Evolutionary conservation across 768 basidiomycete genomes (phyloP).

Genomic region (Glaciozyma martinii): DNA sequence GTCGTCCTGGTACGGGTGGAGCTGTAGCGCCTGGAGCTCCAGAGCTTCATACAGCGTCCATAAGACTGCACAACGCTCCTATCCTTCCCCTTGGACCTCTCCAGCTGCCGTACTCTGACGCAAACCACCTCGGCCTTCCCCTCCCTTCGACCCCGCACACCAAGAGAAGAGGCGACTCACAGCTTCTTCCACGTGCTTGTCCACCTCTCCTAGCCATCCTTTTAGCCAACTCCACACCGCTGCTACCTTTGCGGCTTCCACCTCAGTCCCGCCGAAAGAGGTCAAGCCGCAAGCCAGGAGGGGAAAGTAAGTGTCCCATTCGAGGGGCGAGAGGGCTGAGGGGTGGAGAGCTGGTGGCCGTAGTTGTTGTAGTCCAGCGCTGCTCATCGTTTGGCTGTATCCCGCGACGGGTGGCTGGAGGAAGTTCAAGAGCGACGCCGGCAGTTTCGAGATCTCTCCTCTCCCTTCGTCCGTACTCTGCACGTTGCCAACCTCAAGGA

Average conservation of each 20-base stretch:
- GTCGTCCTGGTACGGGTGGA: too few species aligned
- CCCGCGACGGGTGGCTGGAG: background rate
- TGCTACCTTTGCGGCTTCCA: background rate
- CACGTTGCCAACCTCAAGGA: too few species aligned
- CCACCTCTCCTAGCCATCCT: background rate
- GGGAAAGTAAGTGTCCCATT: background rate
- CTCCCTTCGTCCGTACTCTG: too few species aligned
- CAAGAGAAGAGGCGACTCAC: background rate
- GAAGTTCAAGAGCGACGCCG: too few species aligned
- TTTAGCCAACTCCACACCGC: background rate
- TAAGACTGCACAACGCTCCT: background rate
- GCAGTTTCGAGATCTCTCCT: too few species aligned
- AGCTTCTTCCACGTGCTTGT: background rate
- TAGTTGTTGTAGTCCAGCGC: background rate
- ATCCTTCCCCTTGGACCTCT: background rate
- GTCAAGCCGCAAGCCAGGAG: background rate
- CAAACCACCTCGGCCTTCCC: background rate
- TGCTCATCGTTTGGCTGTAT: background rate
- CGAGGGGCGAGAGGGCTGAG: background rate
- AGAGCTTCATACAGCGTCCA: too few species aligned
- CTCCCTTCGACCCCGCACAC: background rate
- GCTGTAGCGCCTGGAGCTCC: too few species aligned
- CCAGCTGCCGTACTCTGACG: too few species aligned
- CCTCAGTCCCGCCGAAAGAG: background rate
- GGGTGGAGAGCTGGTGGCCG: background rate